Base-by-base conservation (phyloP, 164 flowering plant genomes). In the Malania oleifera region DNA sequence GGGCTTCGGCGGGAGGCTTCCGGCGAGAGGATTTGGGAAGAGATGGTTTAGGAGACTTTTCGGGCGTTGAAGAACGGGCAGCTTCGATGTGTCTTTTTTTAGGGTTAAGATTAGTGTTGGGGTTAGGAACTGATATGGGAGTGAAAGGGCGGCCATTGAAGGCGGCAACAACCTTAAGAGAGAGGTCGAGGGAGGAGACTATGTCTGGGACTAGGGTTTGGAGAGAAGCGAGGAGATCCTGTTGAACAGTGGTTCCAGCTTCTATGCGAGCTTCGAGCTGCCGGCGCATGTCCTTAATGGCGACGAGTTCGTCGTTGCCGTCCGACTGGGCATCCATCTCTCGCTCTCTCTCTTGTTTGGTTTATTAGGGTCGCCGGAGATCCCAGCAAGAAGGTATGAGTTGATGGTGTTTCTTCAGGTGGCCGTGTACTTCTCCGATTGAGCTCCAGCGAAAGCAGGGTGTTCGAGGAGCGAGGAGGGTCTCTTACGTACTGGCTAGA, bases 111-210 rank as follows among this genome's bases (percentile, higher is more conserved):
- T 27, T 59, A 48, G 77, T 71, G 50, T 72, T 66, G 26, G 72
- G 70, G 45, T 57, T 65, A 11, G 56, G 69, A 60, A 88, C 70
- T 12, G 82, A 77, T 1, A 71, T 68, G 40, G 82, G 75, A 11
- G 71, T 64, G 56, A 82, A 83, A 25, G 80, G 77, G 20, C 79
- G 82, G 71, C 69, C 65, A 55, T 79, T 80, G 83, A 90, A 84
- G 61, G 87, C 63, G 37, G 95, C 84, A 63, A 88, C 68, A 56
- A 86, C 67, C 45, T 71, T 69, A 58, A 88, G 87, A 31, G 97
- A 85, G 59, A 88, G 83, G 54, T 93, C 95, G 54, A 93, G 78
- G 18, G 89, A 81, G 37, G 92, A 78, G 52, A 90, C 89, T 53
- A 90, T 65, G 71, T 82, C 69, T n/a, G 99, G 97, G 41, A 86